Evolutionary conservation across 2,329 filamentous ascomycete genomes (phyloP), one percentile per base, ranked within the genome.

Genomic region (Drechmeria coniospora): DNA sequence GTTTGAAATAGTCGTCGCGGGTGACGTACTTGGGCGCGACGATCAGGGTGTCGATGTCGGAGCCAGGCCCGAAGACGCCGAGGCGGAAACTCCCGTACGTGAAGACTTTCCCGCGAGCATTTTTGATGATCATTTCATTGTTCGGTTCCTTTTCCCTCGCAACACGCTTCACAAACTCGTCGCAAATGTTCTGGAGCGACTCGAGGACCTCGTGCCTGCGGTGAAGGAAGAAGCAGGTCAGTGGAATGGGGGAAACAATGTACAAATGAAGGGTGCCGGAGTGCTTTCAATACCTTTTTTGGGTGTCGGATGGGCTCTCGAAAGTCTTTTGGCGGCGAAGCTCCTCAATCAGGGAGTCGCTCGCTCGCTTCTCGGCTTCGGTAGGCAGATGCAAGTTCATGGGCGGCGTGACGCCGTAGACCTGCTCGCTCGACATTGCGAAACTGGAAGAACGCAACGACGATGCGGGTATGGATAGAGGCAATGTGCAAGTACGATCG

Each of bases 31-130:
- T 86, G 8, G 90, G 90, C 10, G 78, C 86, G 27, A 94, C 79
- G 33, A 95, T 75, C 28, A 98, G 71, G 2, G 90, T 94, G 58
- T 98, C 90, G 43, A 98, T 95, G 72, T 98, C 90, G 25, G 90
- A 95, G 27, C 84, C 84, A 24, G 90, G 90, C 5, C 86, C 86
- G 52, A 81, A 93, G 15, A 95, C 90, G 34, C 90, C 90, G 9
- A 98, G 65, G 21, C 86, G 78, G 53, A 87, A 98, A 54, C 90
- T 95, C 37, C 90, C 90, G 52, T 90, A 98, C 1, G 87, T 92
- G 51, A 92, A 93, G 40, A 98, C 75, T 57, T 87, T 90, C 38
- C 86, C 90, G 29, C 86, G 81, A 5, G 86, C 81, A 45, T 79
- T 76, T 40, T 86, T 81, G 25, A 90, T 69, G 25, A 90, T 69